Evolutionary conservation across 2,329 filamentous ascomycete genomes (phyloP), one percentile per base, ranked within the genome.

Genomic region (Aureobasidium sp.): DNA sequence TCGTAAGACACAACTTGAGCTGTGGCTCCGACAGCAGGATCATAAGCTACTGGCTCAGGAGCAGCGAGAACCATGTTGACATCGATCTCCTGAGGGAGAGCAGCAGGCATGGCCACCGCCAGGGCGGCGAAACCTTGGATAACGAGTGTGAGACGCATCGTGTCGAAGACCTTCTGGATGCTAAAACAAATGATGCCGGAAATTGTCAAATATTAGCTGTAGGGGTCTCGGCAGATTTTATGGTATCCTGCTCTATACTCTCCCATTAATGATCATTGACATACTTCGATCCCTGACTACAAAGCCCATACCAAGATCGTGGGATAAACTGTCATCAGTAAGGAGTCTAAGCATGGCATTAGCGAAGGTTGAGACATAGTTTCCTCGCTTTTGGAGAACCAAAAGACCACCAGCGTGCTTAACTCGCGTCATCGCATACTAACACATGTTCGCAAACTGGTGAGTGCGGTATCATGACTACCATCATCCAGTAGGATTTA

Each of bases 21-120:
- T 11, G 61, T 63, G 20, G 62, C 61, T 9, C 67, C 57, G n/a
- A 61, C 44, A 25, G 55, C 59, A 22, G 52, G 44, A 20, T 36
- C 44, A n/a, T 58, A 60, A 11, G 44, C 52, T 2, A 55, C 27
- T 8, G 57, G 49, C 27, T 64, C 64, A 44, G 61, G 62, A 55
- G 59, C 67, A 56, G 67, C 66, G 36, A 69, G 49, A 45, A 61
- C 63, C 48, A 67, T 34, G 56, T 65, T 61, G 27, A 64, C 39
- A 41, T 65, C 59, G 14, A 67, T 67, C 37, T 65, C 62, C 34
- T 65, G 64, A 34, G 66, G 66, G 41, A 66, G 68, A 37, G 67
- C 66, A 29, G 66, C 61, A 39, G 67, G 67, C 27, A 67, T 52
- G 27, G 65, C 67, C 42, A 45, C 44, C 20, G 64, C 65, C 60